phyloP scores from a whole-genome alignment of 371 early-diverging fungal species.

The Syncephalis fuscata region DNA sequence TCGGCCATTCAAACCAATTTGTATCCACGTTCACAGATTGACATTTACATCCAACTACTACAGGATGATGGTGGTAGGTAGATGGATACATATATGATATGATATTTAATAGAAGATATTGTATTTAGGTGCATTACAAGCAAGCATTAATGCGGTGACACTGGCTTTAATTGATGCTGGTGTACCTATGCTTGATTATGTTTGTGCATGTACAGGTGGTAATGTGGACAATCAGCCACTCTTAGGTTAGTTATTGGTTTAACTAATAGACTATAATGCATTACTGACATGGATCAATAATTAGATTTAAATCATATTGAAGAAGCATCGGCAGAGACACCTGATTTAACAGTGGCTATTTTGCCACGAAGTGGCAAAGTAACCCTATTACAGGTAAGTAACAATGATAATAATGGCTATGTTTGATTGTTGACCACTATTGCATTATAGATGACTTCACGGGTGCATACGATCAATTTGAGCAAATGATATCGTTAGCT shows the following conservation, averaged over 20 bases:
- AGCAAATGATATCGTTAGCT: slow-evolving; percentile 61
- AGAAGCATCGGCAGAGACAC: slow-evolving; percentile 61
- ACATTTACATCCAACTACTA: slow-evolving; percentile 77
- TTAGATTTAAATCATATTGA: slow-evolving; percentile 78
- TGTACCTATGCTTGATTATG: slow-evolving; percentile 90
- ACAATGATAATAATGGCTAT: background rate
- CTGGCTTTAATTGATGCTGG: slow-evolving; percentile 95
- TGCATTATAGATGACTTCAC: slow-evolving; percentile 63
- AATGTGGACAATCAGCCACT: slow-evolving; percentile 66
- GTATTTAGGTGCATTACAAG: slow-evolving; percentile 33
- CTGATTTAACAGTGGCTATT: slow-evolving; percentile 79
- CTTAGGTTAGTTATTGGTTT: slow-evolving; percentile 26
- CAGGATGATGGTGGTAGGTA: slow-evolving; percentile 78
- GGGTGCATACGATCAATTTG: slow-evolving; percentile 70
- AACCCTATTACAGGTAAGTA: slow-evolving; percentile 39
- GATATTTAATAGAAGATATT: background rate
- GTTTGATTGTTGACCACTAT: background rate
- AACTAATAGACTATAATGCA: background rate
- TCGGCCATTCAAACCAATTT: slow-evolving; percentile 58
- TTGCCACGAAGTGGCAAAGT: slow-evolving; percentile 71
- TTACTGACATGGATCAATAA: background rate
- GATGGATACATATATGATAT: background rate
- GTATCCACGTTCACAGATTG: slow-evolving; percentile 80
- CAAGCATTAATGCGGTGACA: slow-evolving; percentile 86
- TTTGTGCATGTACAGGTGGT: slow-evolving; percentile 89